Evolutionary conservation across 2,329 filamentous ascomycete genomes (phyloP).

Genomic region (Monosporascus ibericus): DNA sequence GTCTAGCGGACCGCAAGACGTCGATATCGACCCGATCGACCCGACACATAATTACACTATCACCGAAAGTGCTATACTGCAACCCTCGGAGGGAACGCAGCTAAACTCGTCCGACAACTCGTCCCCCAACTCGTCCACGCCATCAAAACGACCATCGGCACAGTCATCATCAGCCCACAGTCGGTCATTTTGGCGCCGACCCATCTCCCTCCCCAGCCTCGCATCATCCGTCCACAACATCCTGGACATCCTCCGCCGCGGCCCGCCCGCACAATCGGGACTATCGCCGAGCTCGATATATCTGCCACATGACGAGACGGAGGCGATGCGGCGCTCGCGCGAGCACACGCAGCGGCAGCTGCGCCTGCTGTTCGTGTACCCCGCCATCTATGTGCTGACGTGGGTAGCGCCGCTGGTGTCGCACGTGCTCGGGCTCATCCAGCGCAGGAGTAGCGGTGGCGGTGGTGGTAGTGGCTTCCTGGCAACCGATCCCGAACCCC

Average conservation of each 20-base stretch:
- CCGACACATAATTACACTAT: background rate
- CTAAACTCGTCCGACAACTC: background rate
- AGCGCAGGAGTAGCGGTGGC: conserved; percentile 3
- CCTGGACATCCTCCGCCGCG: conserved; percentile 7
- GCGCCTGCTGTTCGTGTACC: conserved; percentile 70
- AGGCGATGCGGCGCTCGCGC: conserved; percentile 33
- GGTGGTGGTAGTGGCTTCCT: conserved; percentile 6
- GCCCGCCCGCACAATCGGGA: background rate
- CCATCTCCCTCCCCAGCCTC: conserved; percentile 1
- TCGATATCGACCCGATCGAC: conserved; percentile 1
- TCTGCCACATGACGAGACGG: conserved; percentile 19
- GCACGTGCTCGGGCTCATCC: conserved; percentile 54
- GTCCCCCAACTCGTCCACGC: background rate
- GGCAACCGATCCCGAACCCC: background rate
- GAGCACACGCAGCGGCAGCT: conserved; percentile 61
- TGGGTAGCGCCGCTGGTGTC: conserved; percentile 67
- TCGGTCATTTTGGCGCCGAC: conserved; percentile 6
- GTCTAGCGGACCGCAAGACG: conserved; percentile 1
- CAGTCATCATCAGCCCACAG: background rate
- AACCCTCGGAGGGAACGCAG: background rate
- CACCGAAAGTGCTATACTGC: no score
- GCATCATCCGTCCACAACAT: conserved; percentile 11
- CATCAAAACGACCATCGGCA: background rate
- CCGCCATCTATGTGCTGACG: conserved; percentile 62
- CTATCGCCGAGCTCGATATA: conserved; percentile 8